These are phyloP conservation scores for Eucalyptus guilfoylei DNA, from an alignment of 345 rosid genomes.

Conservation along the genomic window DNA sequence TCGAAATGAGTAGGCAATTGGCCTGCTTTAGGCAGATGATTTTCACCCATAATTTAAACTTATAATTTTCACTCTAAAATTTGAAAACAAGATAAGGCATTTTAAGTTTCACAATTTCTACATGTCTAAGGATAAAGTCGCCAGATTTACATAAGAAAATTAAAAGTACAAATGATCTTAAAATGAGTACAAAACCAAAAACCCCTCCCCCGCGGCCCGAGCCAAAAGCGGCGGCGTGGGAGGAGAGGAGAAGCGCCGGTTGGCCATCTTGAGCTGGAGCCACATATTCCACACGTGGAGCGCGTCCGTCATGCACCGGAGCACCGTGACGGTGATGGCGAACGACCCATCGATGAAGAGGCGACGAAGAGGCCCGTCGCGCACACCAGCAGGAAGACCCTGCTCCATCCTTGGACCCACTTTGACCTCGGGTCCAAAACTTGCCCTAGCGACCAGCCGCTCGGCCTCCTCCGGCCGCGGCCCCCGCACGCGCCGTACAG, in stretches of 20 bases:
- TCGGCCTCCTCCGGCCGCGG: conserved; percentile 1
- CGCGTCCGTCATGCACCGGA: conserved; percentile 88
- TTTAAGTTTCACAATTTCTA: background rate
- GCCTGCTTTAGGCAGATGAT: background rate
- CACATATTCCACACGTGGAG: conserved; percentile 91
- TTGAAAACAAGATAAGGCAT: background rate
- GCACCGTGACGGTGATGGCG: conserved; percentile 79
- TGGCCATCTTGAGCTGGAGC: conserved; percentile 60
- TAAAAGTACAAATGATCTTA: background rate
- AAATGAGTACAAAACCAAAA: background rate
- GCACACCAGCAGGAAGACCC: conserved; percentile 66
- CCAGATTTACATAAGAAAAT: background rate
- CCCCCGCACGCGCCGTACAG: background rate
- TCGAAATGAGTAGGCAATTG: background rate
- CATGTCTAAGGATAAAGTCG: background rate
- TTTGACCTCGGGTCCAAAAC: conserved; percentile 78
- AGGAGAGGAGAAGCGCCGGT: background rate
- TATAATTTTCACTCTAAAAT: background rate
- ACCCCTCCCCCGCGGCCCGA: background rate
- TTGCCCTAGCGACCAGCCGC: conserved; percentile 41
- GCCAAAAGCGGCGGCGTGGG: background rate
- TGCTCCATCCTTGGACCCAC: conserved; percentile 90
- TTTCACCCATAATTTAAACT: background rate
- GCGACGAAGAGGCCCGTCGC: conserved; percentile 78
- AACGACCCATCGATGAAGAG: conserved; percentile 89